These are phyloP conservation scores for Rhizophagus sp. DNA, from an alignment of 192 early-diverging fungal species.

Conservation along the genomic window DNA sequence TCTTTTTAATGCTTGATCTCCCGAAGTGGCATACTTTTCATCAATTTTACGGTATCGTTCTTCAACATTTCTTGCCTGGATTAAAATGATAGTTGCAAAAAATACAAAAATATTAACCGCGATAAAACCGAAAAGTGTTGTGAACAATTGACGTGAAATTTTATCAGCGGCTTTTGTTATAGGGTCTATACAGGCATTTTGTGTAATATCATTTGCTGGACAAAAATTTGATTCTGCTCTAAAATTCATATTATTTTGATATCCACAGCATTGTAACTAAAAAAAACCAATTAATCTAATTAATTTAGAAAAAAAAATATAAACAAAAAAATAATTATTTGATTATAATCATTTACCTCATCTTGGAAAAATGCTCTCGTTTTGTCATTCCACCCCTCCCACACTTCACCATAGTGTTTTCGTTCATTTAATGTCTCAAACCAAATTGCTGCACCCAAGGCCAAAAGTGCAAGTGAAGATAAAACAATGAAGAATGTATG, in stretches of 20 bases:
- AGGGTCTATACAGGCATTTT: conserved; percentile 35
- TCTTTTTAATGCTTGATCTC: conserved; percentile 15
- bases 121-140: conserved; percentile 46
- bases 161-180: conserved; percentile 31
- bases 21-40: conserved; percentile 2
- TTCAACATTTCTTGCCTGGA: conserved; percentile 48
- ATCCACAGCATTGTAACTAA: conserved; percentile 42
- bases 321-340: not conserved
- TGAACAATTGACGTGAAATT: conserved; percentile 39
- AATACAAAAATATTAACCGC: conserved; percentile 39
- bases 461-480: conserved; percentile 32
- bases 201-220: not conserved
- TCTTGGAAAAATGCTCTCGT: conserved; percentile 39
- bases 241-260: not conserved
- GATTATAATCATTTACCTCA: conserved; percentile 29
- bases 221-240: conserved; percentile 31
- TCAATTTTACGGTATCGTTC: conserved; percentile 39
- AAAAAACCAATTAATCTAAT: conserved; percentile 14
- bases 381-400: conserved; percentile 21
- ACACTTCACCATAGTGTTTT: conserved; percentile 30
- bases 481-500: conserved; percentile 19
- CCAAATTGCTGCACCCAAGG: conserved; percentile 42
- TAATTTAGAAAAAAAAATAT: conserved; percentile 3
- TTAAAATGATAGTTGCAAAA: conserved; percentile 37
- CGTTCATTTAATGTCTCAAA: conserved; percentile 44